Evolutionary conservation across 2,329 filamentous ascomycete species (phyloP), one percentile per base, ranked within the genome.

Genomic region (Colletotrichum sublineola): DNA sequence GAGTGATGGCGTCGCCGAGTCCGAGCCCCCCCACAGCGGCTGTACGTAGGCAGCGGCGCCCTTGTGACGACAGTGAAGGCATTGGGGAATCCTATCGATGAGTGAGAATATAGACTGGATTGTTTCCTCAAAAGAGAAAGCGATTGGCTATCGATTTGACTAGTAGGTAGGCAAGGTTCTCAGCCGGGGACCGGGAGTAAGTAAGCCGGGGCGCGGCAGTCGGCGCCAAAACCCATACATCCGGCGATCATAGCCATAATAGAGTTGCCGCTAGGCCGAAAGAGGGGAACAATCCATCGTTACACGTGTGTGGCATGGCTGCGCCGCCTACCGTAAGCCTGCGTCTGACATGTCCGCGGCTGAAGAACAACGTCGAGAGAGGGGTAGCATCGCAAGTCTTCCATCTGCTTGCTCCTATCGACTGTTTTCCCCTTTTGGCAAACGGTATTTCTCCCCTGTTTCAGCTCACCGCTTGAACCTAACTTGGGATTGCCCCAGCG

Each of bases 241-340:
- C n/a, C 61, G 33, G 46, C 5, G 15, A 33, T 14, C 1, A 1
- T n/a, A n/a, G n/a, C 12, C 14, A 7, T 18, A 52, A 1, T 3
- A n/a, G 24, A n/a, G 8, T 1, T 2, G 24, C 15, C 24, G 46
- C 70, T 72, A 65, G 60, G 24, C 66, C 53, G 29, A 33, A 72
- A 69, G 66, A 69, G 53, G 69, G 60, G 20, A 72, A 63, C 60
- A 72, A 65, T 72, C 69, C 6, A 24, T 46, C 6, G 15, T 24
- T 24, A n/a, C 50, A 40, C 5, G 9, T 18, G 5, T 6, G 5
- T 44, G 6, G 2, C 9, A 6, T 44, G 15, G 9, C 42, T 44
- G 38, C 12, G 56, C 56, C 38, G n/a, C 24, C 8, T 18, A 12
- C 18, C 1, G n/a, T n/a, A 33, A 29, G 12, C n/a, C 14, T 2